A percentile compares a stretch with the other conserved stretches of the same genome.
Evolutionary conservation across 352 stramenopile genomes (phyloP).

Genomic region (Pythium volutum): DNA sequence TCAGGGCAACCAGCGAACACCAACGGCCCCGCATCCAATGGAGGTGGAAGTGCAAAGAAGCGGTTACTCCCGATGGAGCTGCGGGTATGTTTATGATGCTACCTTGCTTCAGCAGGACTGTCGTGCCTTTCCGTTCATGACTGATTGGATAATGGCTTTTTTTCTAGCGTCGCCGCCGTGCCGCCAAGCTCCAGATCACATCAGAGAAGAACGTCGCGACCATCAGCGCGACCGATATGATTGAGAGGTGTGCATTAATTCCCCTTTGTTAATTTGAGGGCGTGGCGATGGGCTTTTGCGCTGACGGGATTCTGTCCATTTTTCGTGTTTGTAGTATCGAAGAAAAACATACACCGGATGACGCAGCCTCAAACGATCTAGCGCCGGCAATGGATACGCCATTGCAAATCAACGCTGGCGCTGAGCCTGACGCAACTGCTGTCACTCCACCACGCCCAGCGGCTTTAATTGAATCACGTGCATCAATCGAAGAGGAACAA

Average conservation of each 20-base stretch:
- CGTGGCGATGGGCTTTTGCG: too few relatives aligned
- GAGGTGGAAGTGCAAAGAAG: conserved; percentile 39
- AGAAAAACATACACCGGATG: not conserved
- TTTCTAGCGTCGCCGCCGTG: conserved; percentile 54
- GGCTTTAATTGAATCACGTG: not conserved
- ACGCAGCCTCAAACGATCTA: not conserved
- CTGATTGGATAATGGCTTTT: too few relatives aligned
- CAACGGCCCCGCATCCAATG: not conserved
- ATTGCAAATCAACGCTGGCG: not conserved
- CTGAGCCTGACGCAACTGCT: not conserved
- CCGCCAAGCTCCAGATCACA: conserved; percentile 48
- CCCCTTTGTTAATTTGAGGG: not conserved
- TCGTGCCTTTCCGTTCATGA: too few relatives aligned
- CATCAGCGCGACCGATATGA: conserved; percentile 22
- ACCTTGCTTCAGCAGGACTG: too few relatives aligned
- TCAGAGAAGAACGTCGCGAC: conserved; percentile 24
- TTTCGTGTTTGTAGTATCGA: not conserved
- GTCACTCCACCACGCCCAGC: not conserved
- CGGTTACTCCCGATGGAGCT: conserved; percentile 69
- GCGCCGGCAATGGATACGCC: too few relatives aligned
- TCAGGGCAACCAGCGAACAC: not conserved
- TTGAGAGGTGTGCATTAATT: conserved; percentile 10
- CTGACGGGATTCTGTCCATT: too few relatives aligned
- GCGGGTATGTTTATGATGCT: conserved; percentile 37
- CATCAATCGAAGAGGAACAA: not conserved